Evolutionary conservation across 1,139 yeast species (phyloP).

Genomic region (Spencermartinsiella ligniputridi): DNA sequence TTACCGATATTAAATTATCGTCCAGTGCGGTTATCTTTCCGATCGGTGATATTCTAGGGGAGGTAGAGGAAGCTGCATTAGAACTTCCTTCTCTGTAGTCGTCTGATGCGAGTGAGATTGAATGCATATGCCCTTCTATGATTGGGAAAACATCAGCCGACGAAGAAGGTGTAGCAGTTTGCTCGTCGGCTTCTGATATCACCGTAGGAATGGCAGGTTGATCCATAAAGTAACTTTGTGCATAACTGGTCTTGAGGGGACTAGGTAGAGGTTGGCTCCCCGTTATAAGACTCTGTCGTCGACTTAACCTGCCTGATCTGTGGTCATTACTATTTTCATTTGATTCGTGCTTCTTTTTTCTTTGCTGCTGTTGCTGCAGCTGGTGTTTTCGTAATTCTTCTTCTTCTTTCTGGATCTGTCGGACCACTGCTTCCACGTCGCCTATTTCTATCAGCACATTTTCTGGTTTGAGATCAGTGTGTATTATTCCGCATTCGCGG

Average conservation of each 20-base stretch:
- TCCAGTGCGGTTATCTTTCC: conserved; percentile 14
- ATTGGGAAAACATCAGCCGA: not conserved
- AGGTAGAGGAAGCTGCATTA: not conserved
- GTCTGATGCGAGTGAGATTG: conserved; percentile 17
- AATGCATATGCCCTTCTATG: conserved; percentile 22
- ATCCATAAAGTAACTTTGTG: conserved; percentile 22
- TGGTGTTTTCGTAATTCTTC: conserved; percentile 16
- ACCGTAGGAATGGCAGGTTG: conserved; percentile 20
- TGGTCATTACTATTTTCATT: conserved; percentile 9
- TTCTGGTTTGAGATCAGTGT: conserved; percentile 88
- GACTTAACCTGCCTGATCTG: conserved; percentile 16
- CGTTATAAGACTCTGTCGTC: conserved; percentile 74
- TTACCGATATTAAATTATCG: conserved; percentile 42
- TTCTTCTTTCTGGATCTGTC: conserved; percentile 50
- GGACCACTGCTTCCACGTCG: conserved; percentile 67
- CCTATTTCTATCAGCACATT: conserved; percentile 78
- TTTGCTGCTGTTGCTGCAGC: conserved; percentile 20
- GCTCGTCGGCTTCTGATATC: conserved; percentile 4
- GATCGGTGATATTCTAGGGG: conserved; percentile 8
- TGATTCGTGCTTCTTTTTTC: conserved; percentile 14
- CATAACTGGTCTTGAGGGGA: conserved; percentile 46
- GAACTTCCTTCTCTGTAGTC: conserved; percentile 6
- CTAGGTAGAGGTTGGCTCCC: conserved; percentile 86
- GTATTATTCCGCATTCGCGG: conserved; percentile 82
- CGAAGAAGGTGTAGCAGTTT: not conserved